phyloP scores from a whole-genome alignment of 495 filamentous ascomycete species.

The Talaromyces liani region DNA sequence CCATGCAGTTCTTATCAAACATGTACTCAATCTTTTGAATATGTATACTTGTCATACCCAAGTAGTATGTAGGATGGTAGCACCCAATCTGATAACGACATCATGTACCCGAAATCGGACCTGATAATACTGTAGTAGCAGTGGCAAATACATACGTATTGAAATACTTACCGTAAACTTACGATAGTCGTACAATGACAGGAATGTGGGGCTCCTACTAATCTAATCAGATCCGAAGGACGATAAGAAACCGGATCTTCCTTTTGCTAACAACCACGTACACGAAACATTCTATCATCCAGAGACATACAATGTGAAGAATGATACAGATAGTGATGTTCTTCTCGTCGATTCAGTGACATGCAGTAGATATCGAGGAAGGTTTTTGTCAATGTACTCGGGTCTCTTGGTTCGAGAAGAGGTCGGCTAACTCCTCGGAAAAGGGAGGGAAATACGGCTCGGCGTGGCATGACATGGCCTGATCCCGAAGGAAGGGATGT shows the following conservation, averaged over 20 bases:
- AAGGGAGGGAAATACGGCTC: background rate
- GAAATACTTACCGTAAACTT: background rate
- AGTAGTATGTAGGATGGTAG: no score
- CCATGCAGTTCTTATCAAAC: no score
- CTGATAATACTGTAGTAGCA: background rate
- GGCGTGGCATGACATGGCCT: background rate
- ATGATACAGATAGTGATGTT: no score
- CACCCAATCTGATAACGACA: no score
- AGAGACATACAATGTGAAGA: no score
- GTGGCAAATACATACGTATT: background rate
- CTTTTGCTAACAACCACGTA: background rate
- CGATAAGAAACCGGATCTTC: background rate
- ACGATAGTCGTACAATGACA: background rate
- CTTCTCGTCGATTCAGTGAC: background rate
- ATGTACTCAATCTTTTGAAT: no score
- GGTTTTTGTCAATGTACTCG: background rate
- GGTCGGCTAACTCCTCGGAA: background rate
- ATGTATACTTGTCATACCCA: no score
- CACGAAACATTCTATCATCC: background rate
- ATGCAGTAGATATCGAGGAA: background rate
- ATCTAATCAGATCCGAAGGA: constrained; percentile 4
- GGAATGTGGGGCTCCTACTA: background rate
- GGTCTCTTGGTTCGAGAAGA: background rate
- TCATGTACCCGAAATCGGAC: background rate
- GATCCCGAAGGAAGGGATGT: background rate